Evolutionary conservation across 2,329 filamentous ascomycete species (phyloP).

Genomic region (Chrysosphaeria jannelii): DNA sequence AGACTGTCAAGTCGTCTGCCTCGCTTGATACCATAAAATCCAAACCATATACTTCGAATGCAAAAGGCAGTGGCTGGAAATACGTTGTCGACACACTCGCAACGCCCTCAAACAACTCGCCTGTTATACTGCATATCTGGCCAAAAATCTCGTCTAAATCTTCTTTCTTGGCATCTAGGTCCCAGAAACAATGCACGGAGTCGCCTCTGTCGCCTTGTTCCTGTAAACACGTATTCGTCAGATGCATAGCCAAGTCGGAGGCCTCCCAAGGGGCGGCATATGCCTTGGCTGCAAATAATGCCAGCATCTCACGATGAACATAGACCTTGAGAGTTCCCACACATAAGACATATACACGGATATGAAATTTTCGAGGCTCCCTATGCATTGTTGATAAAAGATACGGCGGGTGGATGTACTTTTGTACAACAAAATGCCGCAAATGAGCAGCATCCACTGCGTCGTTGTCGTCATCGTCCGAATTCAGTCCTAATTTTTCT

Average conservation of each 20-base stretch:
- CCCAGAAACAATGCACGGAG: constrained; percentile 38
- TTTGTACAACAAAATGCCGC: constrained; percentile 84
- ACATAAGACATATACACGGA: constrained; percentile 70
- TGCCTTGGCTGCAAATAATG: constrained; percentile 52
- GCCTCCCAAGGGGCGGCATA: constrained; percentile 33
- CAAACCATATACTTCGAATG: constrained; percentile 74
- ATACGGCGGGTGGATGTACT: constrained; percentile 74
- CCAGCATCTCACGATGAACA: constrained; percentile 75
- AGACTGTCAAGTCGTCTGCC: constrained; percentile 17
- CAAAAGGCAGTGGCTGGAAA: constrained; percentile 69
- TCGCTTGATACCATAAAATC: constrained; percentile 55
- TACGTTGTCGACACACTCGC: constrained; percentile 60
- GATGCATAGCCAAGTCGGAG: constrained; percentile 36
- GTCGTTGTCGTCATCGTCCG: constrained; percentile 13
- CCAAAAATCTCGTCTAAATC: constrained; percentile 28
- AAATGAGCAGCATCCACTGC: constrained; percentile 65
- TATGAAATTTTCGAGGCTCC: constrained; percentile 79
- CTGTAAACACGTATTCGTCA: constrained; percentile 92
- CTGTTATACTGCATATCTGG: constrained; percentile 46
- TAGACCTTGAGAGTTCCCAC: constrained; percentile 51
- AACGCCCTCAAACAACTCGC: constrained; percentile 62
- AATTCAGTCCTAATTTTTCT: constrained; percentile 32
- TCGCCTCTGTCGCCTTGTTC: constrained; percentile 24
- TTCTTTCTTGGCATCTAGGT: constrained; percentile 12
- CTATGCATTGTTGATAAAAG: too few relatives aligned